These are phyloP conservation scores for Fusarium penzigii DNA, from an alignment of 2,329 filamentous ascomycete species.

Conservation along the genomic window DNA sequence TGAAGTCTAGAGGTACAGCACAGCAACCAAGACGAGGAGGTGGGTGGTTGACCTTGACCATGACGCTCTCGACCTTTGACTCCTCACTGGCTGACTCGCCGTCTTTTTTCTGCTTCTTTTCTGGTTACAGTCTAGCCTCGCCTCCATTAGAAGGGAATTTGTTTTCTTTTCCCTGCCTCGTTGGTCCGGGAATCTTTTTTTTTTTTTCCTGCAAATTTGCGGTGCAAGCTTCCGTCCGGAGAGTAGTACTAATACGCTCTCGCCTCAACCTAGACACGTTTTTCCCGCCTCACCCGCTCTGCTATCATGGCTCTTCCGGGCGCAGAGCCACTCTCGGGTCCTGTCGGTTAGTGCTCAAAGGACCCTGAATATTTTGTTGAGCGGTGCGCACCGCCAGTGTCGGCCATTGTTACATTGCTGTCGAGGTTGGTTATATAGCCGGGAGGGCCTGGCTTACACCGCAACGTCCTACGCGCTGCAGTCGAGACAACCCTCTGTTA, in stretches of 20 bases:
- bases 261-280: constrained; percentile 18
- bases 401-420: constrained; percentile 5
- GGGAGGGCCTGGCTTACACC: not conserved
- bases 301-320: constrained; percentile 13
- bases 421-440: not conserved
- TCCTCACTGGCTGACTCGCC: constrained; percentile 22
- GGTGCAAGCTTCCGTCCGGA: not conserved
- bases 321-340: constrained; percentile 24
- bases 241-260: constrained; percentile 6
- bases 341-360: constrained; percentile 18
- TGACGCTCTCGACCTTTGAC: constrained; percentile 9
- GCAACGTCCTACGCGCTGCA: not conserved
- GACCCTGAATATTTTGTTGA: constrained; percentile 29
- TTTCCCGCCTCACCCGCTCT: constrained; percentile 29
- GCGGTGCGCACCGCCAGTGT: constrained; percentile 6
- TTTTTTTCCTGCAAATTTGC: not conserved
- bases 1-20: not conserved
- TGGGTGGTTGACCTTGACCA: not conserved
- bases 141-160: not conserved
- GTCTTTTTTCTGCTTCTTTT: constrained; percentile 23
- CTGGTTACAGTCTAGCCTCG: constrained; percentile 17
- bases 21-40: not conserved
- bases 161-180: not conserved
- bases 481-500: not conserved
- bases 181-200: not conserved